Evolutionary conservation across 2,329 filamentous ascomycete species (phyloP), one percentile per base, ranked within the genome.

Genomic region (Colletotrichum tropicicola): DNA sequence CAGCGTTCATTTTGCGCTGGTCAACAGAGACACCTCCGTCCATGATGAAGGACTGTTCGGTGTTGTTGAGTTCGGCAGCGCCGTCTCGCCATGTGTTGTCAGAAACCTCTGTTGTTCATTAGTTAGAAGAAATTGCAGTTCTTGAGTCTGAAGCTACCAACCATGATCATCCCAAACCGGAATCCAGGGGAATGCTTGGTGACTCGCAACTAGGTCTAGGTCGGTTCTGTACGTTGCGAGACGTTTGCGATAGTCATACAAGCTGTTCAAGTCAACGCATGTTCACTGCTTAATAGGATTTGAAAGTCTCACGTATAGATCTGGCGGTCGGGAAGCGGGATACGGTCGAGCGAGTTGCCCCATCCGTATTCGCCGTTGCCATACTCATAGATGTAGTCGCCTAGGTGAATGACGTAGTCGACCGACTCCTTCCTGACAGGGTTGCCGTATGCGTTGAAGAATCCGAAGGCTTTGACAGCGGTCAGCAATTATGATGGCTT

Each of bases 1-100:
- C 89, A 2, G 89, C 90, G 56, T 92, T 91, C 82, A 91, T 88
- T 79, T 92, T 92, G 68, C 90, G 84, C 73, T 91, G 87, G 68
- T 92, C 90, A n/a, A 92, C 87, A 30, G 83, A 87, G n/a, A 92
- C 82, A 13, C 82, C 80, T 4, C 85, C 84, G 59, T 87, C 83
- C 49, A 83, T 79, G 27, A 87, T 72, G 76, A 92, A 92, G 0
- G 87, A 90, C 7, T 85, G 83, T 70, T 91, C 89, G 9, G 87
- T 91, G 73, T 92, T 92, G 74, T 89, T 89, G 23, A 90, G 76
- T 4, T 81, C 79, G 2, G 84, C 82, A 8, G 83, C 85, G 1
- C 90, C 90, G 70, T 89, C 89, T 23, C 85, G 81, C 71, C 88
- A 92, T 3, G 84, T 86, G 70, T 92, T 92, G 72, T 92, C 84